A percentile compares a stretch with the other conserved stretches of the same genome.
phyloP scores from a whole-genome alignment of 306 rosid species.

The Sicyos edulis region DNA sequence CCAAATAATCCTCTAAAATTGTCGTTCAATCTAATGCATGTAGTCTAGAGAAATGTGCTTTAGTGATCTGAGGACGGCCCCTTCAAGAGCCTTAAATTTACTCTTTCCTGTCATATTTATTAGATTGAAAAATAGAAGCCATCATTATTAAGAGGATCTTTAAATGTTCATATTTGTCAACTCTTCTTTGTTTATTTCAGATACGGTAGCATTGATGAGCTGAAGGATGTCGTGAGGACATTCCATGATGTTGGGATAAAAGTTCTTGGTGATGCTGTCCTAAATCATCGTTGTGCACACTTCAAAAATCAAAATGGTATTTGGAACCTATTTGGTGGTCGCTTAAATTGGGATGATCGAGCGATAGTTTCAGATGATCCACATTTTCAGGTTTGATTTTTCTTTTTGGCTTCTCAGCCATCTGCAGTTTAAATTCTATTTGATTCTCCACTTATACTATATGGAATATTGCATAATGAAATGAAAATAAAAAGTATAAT shows the following conservation, averaged over 20 bases:
- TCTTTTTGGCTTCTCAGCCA: not conserved
- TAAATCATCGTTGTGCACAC: conserved; percentile 96
- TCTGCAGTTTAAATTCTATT: not conserved
- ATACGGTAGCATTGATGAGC: conserved; percentile 76
- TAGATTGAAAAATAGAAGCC: not conserved
- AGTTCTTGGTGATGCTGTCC: conserved; percentile 93
- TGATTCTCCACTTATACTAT: not conserved
- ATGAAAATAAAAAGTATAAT: not conserved
- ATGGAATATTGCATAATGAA: conserved; percentile 1
- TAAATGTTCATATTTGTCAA: conserved; percentile 8
- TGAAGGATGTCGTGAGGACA: conserved; percentile 63
- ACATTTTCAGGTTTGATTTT: conserved; percentile 78
- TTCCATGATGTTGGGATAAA: conserved; percentile 62
- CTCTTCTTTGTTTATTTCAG: conserved; percentile 30
- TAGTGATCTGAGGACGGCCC: not conserved
- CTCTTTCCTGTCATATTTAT: not conserved
- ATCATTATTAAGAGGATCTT: not conserved
- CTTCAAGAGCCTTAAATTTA: not conserved
- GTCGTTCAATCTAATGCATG: not conserved
- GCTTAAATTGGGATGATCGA: conserved; percentile 92
- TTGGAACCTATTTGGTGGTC: conserved; percentile 96
- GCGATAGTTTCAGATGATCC: conserved; percentile 96
- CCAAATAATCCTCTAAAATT: not conserved
- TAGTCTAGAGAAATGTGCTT: not conserved
- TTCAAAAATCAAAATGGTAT: conserved; percentile 73